These are phyloP conservation scores for Suhomyces sp. DNA, from an alignment of 805 yeast genomes.

Conservation along the genomic window DNA sequence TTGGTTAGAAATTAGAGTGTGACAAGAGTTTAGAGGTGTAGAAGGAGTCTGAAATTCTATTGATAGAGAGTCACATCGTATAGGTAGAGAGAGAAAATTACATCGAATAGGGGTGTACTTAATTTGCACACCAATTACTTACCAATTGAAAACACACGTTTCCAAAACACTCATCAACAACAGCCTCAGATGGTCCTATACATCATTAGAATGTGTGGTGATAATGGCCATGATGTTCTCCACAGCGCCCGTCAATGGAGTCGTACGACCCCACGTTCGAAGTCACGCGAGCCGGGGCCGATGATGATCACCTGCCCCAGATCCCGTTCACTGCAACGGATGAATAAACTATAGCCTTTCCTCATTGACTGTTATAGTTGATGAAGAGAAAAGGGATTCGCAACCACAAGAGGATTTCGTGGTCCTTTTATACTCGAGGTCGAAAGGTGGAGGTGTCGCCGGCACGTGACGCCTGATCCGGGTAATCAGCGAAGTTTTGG, in stretches of 20 bases:
- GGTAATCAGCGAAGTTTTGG: conserved; percentile 1
- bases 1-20: too few relatives aligned
- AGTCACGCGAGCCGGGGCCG: conserved; percentile 15
- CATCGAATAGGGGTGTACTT: too few relatives aligned
- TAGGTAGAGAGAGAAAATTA: too few relatives aligned
- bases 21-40: too few relatives aligned
- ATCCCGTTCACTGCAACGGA: conserved; percentile 38
- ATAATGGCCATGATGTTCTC: conserved; percentile 50
- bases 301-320: too few relatives aligned
- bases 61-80: too few relatives aligned
- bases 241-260: conserved; percentile 51
- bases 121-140: too few relatives aligned
- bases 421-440: too few relatives aligned
- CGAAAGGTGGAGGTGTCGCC: too few relatives aligned
- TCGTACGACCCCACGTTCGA: conserved; percentile 8
- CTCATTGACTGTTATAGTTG: conserved; percentile 63
- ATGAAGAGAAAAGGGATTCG: conserved; percentile 26
- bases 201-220: conserved; percentile 52
- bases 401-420: too few relatives aligned
- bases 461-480: neutral
- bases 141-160: too few relatives aligned
- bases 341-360: conserved; percentile 41
- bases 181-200: conserved; percentile 38
- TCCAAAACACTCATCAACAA: conserved; percentile 1
- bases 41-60: too few relatives aligned